Evolutionary conservation across 1,284 basidiomycete genomes (phyloP), one percentile per base, ranked within the genome.

Genomic region (Malassezia furfur): DNA sequence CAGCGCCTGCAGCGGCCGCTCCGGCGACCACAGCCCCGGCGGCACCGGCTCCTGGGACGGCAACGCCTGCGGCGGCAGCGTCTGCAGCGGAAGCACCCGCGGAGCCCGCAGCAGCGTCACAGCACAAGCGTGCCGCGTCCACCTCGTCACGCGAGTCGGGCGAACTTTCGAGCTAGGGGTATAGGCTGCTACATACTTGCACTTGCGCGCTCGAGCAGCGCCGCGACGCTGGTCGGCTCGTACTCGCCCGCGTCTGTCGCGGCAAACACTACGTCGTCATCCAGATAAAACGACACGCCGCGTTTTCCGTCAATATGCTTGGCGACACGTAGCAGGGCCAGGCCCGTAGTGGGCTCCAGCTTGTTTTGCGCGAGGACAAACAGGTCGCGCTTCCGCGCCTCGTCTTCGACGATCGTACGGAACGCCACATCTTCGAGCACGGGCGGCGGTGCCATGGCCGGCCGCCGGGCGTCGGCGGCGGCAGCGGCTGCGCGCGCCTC

Each of bases 401-500:
- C 84, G 31, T 96, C 91, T 72, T 96, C 90, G 41, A 91, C 88
- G 51, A 98, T 85, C 7, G 83, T 80, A 4, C 85, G 82, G 82
- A 98, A 96, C 0, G 89, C 91, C 64, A 78, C 11, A 74, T 48
- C 47, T 8, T 59, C 62, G 47, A 46, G 55, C 47, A 48, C 56
- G 15, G 52, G 50, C 48, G 35, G 54, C 14, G 40, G 35, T 41
- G 30, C 28, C 22, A 22, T 14, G 25, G 50, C 4, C 40, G 31
- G 5, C 34, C 21, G 22, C 11, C n/a, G 30, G 22, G 9, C 35
- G 6, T 28, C 30, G 22, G 40, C 30, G 17, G 17, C 15, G 38
- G 7, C 22, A 10, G 38, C 38, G 17, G 38, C 22, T 12, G 38
- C 17, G 19, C 25, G 41, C 28, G 14, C 30, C 19, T 25, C 50